phyloP scores from a whole-genome alignment of 1,284 basidiomycete genomes.

The Boletus holoroseus region DNA sequence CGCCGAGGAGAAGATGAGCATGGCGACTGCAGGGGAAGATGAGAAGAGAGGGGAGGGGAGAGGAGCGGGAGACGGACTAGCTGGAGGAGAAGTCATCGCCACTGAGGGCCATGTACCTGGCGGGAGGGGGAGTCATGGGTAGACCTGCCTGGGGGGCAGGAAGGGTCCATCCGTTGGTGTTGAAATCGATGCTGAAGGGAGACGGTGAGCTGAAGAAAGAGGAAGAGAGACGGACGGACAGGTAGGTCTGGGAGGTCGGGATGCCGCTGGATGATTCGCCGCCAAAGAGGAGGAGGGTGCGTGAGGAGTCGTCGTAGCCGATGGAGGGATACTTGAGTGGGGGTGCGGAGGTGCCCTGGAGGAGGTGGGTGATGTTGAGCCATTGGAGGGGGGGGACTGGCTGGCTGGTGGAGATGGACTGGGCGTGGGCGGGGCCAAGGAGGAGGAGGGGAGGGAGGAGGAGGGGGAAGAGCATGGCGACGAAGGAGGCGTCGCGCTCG shows the following conservation, averaged over 20 bases:
- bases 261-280: slow-evolving; percentile 64
- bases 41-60: slow-evolving; percentile 6
- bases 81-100: slow-evolving; percentile 69
- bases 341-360: slow-evolving; percentile 52
- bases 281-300: slow-evolving; percentile 65
- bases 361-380: slow-evolving; percentile 60
- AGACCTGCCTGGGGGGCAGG: slow-evolving; percentile 49
- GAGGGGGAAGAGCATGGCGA: background rate
- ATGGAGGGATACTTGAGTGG: slow-evolving; percentile 67
- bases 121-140: slow-evolving; percentile 42
- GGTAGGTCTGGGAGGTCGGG: slow-evolving; percentile 58
- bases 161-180: slow-evolving; percentile 53
- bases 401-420: slow-evolving; percentile 35
- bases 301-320: slow-evolving; percentile 53
- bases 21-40: slow-evolving; percentile 46
- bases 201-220: slow-evolving; percentile 3
- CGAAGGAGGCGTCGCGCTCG: slow-evolving; percentile 14
- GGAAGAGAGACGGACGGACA: slow-evolving; percentile 37
- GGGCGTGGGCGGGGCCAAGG: slow-evolving; percentile 7
- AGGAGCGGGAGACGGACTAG: slow-evolving; percentile 49
- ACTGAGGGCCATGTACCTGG: slow-evolving; percentile 57
- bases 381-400: slow-evolving; percentile 58
- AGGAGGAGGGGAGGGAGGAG: slow-evolving; percentile 7
- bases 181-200: slow-evolving; percentile 39
- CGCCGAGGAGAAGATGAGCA: slow-evolving; percentile 67